phyloP scores from a whole-genome alignment of 495 filamentous ascomycete species.

The Hypomontagnella submonticulosa region DNA sequence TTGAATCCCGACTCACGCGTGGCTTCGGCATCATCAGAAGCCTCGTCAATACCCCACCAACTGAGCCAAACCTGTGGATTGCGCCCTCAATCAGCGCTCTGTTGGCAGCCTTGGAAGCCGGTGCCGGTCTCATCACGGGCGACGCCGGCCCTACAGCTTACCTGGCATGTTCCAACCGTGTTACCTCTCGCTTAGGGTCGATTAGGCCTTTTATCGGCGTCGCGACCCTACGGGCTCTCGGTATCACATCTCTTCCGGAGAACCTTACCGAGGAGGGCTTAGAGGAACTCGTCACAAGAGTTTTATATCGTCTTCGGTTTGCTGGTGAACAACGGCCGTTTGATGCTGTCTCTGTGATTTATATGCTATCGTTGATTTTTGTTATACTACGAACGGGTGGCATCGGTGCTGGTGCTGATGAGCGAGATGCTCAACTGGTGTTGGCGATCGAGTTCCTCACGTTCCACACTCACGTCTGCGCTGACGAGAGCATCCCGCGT shows the following conservation, averaged over 20 bases:
- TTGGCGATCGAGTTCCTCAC: constrained; percentile 90
- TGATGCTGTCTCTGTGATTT: constrained; percentile 84
- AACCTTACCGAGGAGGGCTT: constrained; percentile 81
- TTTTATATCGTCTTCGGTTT: constrained; percentile 90
- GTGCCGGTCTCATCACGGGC: constrained; percentile 82
- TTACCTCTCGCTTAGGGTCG: constrained; percentile 78
- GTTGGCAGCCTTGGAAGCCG: constrained; percentile 76
- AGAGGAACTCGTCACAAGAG: constrained; percentile 85
- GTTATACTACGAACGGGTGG: constrained; percentile 80
- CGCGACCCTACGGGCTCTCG: constrained; percentile 82
- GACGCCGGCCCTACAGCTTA: constrained; percentile 82
- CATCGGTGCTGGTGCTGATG: constrained; percentile 75
- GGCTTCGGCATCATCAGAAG: constrained; percentile 85
- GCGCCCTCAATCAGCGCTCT: constrained; percentile 77
- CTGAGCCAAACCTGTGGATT: constrained; percentile 87
- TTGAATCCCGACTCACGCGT: constrained; percentile 75
- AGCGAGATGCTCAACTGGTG: constrained; percentile 86
- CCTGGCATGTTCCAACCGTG: constrained; percentile 76
- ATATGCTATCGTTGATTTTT: constrained; percentile 84
- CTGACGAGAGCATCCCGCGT: constrained; percentile 79
- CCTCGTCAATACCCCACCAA: constrained; percentile 85
- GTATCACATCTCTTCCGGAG: constrained; percentile 74
- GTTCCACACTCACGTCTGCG: constrained; percentile 81
- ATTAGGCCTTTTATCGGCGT: constrained; percentile 85
- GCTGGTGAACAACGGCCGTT: constrained; percentile 91